phyloP scores from a whole-genome alignment of 2,329 filamentous ascomycete genomes.

The Arthrobotrys conoides region DNA sequence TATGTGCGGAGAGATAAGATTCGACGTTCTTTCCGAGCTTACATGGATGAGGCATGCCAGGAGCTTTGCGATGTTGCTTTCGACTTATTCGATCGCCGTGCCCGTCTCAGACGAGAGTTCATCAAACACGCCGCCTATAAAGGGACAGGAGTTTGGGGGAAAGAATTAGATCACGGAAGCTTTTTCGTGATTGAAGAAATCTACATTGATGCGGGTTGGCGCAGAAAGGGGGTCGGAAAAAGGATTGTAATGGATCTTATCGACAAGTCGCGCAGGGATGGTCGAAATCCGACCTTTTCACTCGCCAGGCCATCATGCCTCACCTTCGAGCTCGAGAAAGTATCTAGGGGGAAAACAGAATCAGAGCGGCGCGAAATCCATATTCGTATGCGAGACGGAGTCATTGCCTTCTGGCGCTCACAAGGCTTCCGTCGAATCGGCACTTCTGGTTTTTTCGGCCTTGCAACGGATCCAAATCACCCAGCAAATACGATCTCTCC shows the following conservation, averaged over 20 bases:
- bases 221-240: conserved; percentile 65
- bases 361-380: conserved; percentile 24
- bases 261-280: conserved; percentile 61
- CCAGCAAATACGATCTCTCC: conserved; percentile 61
- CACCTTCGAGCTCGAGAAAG: background rate
- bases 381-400: conserved; percentile 50
- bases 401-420: conserved; percentile 64
- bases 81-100: conserved; percentile 67
- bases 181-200: conserved; percentile 64
- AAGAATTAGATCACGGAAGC: conserved; percentile 64
- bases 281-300: conserved; percentile 13
- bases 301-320: background rate
- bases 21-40: conserved; percentile 62
- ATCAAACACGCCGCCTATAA: conserved; percentile 64
- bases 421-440: conserved; percentile 66
- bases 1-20: background rate
- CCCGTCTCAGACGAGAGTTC: conserved; percentile 66
- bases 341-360: background rate
- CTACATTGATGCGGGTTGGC: conserved; percentile 60
- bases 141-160: conserved; percentile 65
- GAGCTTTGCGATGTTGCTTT: conserved; percentile 64
- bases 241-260: conserved; percentile 65
- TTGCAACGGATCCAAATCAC: conserved; percentile 64
- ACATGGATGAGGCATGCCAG: background rate
- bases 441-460: conserved; percentile 65